A percentile compares a stretch with the other conserved stretches of the same genome.
Evolutionary conservation across 129 eudicot species (phyloP).

Genomic region (Apium graveolens): DNA sequence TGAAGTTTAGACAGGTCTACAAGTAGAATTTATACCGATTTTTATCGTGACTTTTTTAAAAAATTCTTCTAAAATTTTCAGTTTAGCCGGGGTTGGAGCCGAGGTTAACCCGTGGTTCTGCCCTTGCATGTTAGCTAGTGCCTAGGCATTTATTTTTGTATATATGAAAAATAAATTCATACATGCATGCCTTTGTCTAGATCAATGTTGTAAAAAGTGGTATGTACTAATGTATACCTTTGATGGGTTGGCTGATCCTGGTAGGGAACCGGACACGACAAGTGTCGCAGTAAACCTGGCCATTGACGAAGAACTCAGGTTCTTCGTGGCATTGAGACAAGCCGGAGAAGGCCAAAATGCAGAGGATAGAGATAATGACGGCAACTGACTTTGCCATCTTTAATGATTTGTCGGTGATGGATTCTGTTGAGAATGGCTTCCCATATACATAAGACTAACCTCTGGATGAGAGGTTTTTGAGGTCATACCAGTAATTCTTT

Average conservation of each 20-base stretch:
- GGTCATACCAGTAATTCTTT: neutral
- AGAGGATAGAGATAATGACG: slow-evolving; percentile 19
- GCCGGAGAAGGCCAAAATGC: slow-evolving; percentile 28
- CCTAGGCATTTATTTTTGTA: neutral
- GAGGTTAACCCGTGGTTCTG: no score
- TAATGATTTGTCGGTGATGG: slow-evolving; percentile 8
- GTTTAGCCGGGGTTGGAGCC: no score
- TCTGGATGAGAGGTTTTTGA: neutral
- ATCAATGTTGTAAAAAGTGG: neutral
- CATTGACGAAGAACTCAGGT: slow-evolving; percentile 4
- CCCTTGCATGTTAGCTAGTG: no score
- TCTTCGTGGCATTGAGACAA: slow-evolving; percentile 3
- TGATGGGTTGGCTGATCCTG: slow-evolving; percentile 18
- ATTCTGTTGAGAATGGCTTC: neutral
- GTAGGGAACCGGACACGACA: slow-evolving; percentile 31
- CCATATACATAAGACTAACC: neutral
- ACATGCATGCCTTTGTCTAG: neutral
- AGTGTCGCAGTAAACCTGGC: slow-evolving; percentile 32
- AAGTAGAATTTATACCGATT: no score
- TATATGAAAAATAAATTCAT: neutral
- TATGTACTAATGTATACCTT: neutral
- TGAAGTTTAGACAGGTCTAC: no score
- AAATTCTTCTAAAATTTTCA: no score
- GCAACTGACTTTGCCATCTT: slow-evolving; percentile 27
- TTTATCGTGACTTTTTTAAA: no score